Conservation (phyloP, 2,329 filamentous ascomycete species). For the Phaeosphaeriaceae sp. region DNA sequence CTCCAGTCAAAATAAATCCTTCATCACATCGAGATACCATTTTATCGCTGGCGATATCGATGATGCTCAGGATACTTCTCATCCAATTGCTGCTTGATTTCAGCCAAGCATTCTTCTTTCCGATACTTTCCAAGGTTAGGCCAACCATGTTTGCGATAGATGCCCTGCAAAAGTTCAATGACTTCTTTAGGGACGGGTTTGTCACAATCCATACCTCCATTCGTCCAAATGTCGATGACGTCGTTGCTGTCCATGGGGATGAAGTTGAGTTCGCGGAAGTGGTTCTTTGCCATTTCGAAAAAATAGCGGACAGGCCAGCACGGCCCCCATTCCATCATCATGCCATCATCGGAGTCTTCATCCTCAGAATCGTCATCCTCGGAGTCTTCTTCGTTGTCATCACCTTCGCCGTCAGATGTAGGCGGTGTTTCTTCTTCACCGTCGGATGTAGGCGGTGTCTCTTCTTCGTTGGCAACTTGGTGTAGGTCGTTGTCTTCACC, state of each 20-base stretch:
- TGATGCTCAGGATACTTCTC: slow-evolving; percentile 2
- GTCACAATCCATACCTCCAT: neutral
- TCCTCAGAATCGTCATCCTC: neutral
- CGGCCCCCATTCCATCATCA: neutral
- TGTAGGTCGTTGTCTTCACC: no score
- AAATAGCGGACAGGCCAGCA: slow-evolving; percentile 4
- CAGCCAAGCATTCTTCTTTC: neutral
- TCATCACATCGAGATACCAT: no score
- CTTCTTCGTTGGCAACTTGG: no score
- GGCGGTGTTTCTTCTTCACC: no score
- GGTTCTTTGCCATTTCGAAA: slow-evolving; percentile 10
- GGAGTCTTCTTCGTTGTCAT: neutral
- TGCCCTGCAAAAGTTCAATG: neutral
- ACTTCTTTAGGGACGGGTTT: neutral
- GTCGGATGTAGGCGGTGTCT: no score
- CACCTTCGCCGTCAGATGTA: no score
- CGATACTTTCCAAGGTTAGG: neutral
- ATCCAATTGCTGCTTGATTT: neutral
- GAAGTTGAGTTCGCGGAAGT: slow-evolving; percentile 5
- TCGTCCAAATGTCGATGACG: slow-evolving; percentile 5
- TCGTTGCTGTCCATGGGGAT: neutral
- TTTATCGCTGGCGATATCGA: no score
- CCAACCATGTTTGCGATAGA: slow-evolving; percentile 11
- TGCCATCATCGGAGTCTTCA: neutral
- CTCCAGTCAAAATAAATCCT: no score